A percentile compares a stretch with the other conserved stretches of the same genome.
Evolutionary conservation across 805 yeast species (phyloP).

Genomic region (Teunomyces panamensis): DNA sequence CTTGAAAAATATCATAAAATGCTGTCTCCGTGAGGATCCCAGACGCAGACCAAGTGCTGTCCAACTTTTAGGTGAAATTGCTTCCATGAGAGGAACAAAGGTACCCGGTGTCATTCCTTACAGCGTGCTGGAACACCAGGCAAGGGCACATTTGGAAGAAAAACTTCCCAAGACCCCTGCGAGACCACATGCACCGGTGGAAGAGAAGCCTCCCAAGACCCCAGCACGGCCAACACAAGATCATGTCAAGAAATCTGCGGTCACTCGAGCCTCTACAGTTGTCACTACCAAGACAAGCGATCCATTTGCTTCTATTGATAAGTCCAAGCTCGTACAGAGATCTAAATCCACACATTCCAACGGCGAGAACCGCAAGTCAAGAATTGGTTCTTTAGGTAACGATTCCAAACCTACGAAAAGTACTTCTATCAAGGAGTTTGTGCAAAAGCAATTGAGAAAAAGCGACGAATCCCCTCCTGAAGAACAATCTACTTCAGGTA

Average conservation of each 20-base stretch:
- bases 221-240: neutral
- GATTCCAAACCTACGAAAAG: slow-evolving; percentile 1
- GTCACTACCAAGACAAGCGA: slow-evolving; percentile 18
- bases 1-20: slow-evolving; percentile 60
- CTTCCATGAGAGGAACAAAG: slow-evolving; percentile 53
- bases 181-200: neutral
- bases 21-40: slow-evolving; percentile 64
- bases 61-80: slow-evolving; percentile 67
- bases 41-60: slow-evolving; percentile 69
- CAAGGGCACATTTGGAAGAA: neutral
- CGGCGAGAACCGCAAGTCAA: slow-evolving; percentile 1
- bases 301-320: slow-evolving; percentile 44
- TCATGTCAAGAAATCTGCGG: too few relatives aligned
- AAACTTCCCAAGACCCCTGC: neutral
- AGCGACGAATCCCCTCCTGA: slow-evolving; percentile 9
- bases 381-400: slow-evolving; percentile 8
- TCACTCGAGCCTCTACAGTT: neutral
- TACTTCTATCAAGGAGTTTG: slow-evolving; percentile 28
- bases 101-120: slow-evolving; percentile 42
- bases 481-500: slow-evolving; percentile 10
- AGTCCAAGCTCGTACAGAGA: slow-evolving; percentile 27
- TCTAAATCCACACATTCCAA: slow-evolving; percentile 15
- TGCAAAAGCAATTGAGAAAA: slow-evolving; percentile 30
- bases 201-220: neutral
- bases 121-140: slow-evolving; percentile 24